Evolutionary conservation across 371 early-diverging fungal species (phyloP).

Genomic region (Coelomomyces lativittatus): DNA sequence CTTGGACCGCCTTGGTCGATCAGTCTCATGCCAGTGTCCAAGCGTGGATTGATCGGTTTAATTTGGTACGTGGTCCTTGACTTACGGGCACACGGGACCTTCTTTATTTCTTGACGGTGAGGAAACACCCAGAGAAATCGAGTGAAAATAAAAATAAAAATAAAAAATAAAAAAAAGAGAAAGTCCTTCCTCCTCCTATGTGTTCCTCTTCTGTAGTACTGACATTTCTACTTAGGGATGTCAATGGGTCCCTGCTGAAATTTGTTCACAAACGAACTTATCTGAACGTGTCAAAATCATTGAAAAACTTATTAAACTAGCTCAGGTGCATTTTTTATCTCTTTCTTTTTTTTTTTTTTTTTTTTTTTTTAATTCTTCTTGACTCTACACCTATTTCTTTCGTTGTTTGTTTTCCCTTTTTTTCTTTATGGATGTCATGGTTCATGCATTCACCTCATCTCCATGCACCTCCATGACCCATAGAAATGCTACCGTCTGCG

Average conservation of each 20-base stretch:
- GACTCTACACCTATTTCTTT: not conserved
- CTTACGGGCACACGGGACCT: not conserved
- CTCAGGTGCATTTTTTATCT: conserved; percentile 3
- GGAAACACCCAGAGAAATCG: no score
- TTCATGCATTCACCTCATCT: not conserved
- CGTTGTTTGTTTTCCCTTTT: no score
- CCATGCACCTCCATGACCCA: no score
- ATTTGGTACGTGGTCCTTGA: not conserved
- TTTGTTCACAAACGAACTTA: conserved; percentile 8
- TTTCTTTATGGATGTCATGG: not conserved
- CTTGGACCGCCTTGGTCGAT: conserved; percentile 3
- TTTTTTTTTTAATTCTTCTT: not conserved
- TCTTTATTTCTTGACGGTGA: not conserved
- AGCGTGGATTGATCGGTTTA: not conserved
- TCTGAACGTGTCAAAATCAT: conserved; percentile 8
- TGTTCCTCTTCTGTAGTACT: not conserved
- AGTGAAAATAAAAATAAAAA: no score
- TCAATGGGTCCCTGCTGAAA: conserved; percentile 12
- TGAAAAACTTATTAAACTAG: conserved; percentile 7
- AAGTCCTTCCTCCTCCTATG: not conserved
- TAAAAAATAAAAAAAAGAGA: no score
- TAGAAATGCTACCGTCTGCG: not conserved
- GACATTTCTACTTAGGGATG: conserved; percentile 4
- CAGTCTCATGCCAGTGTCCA: conserved; percentile 2
- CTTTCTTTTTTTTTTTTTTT: not conserved